A percentile compares a stretch with the other conserved stretches of the same genome.
These are phyloP conservation scores for Diaporthe capsici DNA, from an alignment of 2,329 filamentous ascomycete species.

Conservation along the genomic window DNA sequence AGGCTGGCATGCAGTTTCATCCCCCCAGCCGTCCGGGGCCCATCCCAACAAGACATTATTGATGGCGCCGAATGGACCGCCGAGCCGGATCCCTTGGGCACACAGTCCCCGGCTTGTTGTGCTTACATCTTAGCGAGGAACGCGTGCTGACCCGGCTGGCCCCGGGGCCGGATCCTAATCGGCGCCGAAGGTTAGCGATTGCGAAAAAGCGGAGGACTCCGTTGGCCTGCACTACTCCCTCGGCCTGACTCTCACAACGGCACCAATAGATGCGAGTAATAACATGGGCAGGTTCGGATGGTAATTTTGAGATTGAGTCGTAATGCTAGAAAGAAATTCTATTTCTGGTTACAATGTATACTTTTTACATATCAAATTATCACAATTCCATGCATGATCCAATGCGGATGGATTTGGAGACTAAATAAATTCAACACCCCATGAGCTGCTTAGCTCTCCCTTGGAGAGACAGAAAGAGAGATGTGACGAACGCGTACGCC, in stretches of 20 bases:
- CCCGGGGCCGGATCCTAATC: background rate
- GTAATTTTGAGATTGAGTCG: background rate
- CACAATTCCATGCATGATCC: background rate
- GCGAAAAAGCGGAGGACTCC: background rate
- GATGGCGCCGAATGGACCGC: slow-evolving; percentile 1
- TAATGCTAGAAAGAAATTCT: background rate
- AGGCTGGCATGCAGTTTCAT: background rate
- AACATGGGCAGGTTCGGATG: background rate
- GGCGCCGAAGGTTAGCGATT: background rate
- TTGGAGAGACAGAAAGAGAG: background rate
- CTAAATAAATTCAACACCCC: background rate
- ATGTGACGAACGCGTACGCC: background rate
- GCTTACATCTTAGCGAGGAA: background rate
- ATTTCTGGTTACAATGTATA: background rate
- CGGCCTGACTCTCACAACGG: background rate
- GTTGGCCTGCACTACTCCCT: background rate
- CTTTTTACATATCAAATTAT: background rate
- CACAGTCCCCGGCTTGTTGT: background rate
- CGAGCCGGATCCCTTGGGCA: background rate
- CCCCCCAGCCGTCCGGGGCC: background rate
- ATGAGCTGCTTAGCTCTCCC: background rate
- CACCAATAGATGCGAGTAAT: background rate
- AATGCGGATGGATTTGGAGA: background rate
- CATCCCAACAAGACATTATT: background rate
- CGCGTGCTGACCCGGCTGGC: background rate